phyloP scores from a whole-genome alignment of 78 protist genomes.

The Dictyostelium intermedium region DNA sequence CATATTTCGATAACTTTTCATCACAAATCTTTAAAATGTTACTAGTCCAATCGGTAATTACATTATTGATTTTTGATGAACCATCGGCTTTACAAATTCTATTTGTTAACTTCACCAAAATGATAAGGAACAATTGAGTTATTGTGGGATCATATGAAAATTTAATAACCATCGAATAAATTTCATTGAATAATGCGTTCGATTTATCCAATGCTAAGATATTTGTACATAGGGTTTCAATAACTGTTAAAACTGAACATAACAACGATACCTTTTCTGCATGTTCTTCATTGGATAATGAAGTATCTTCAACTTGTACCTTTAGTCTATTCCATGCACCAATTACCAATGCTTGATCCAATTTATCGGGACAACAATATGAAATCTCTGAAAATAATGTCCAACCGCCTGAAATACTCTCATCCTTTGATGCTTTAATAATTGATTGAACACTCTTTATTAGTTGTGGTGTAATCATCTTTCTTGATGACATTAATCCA shows the following conservation, averaged over 20 bases:
- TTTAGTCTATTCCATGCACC: slow-evolving; percentile 30
- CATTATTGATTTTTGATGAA: background rate
- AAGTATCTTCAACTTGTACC: background rate
- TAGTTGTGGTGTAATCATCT: slow-evolving; percentile 40
- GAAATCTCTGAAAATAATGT: slow-evolving; percentile 51
- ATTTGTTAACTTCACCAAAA: background rate
- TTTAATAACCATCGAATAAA: background rate
- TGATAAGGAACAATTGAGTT: background rate
- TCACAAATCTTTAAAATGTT: slow-evolving; percentile 41
- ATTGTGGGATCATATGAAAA: slow-evolving; percentile 13
- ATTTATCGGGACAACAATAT: slow-evolving; percentile 44
- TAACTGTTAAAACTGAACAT: background rate
- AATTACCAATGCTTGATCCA: slow-evolving; percentile 40
- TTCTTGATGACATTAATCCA: slow-evolving; percentile 46
- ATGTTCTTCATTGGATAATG: background rate
- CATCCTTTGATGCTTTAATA: background rate
- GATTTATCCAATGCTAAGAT: background rate
- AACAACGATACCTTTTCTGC: background rate
- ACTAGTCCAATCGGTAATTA: slow-evolving; percentile 23
- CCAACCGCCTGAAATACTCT: slow-evolving; percentile 19
- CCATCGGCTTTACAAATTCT: background rate
- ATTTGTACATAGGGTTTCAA: slow-evolving; percentile 2
- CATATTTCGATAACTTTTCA: background rate
- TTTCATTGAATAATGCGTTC: slow-evolving; percentile 20
- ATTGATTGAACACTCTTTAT: slow-evolving; percentile 10